Evolutionary conservation across 768 basidiomycete species (phyloP).

Genomic region (Hericium alpestre): DNA sequence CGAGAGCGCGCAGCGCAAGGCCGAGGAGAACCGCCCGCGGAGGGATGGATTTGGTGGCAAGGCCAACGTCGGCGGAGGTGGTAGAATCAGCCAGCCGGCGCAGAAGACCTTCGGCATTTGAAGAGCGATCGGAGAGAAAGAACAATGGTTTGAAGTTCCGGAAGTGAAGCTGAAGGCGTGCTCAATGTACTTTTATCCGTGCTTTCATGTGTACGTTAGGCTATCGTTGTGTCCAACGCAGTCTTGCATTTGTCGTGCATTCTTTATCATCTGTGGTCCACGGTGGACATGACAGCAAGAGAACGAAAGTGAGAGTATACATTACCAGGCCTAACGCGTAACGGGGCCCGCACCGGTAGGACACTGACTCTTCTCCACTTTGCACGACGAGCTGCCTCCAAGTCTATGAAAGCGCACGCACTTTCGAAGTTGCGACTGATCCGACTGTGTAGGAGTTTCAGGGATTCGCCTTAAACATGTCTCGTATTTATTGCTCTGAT

Average conservation of each 20-base stretch:
- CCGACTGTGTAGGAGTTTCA: background rate
- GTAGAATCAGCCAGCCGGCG: constrained; percentile 49
- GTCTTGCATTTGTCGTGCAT: background rate
- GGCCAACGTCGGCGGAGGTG: constrained; percentile 30
- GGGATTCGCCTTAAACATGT: background rate
- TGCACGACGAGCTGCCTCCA: background rate
- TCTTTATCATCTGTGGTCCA: background rate
- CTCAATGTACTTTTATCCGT: constrained; percentile 1
- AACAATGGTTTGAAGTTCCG: background rate
- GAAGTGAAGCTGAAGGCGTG: background rate
- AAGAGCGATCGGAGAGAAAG: background rate
- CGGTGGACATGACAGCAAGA: no score
- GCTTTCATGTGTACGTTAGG: background rate
- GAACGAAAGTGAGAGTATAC: no score
- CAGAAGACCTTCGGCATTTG: constrained; percentile 27
- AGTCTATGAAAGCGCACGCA: background rate
- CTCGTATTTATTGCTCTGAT: background rate
- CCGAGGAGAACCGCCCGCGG: constrained; percentile 10
- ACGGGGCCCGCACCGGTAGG: background rate
- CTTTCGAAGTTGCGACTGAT: background rate
- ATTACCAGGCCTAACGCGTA: no score
- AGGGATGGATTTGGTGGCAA: constrained; percentile 1
- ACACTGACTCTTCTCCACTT: background rate
- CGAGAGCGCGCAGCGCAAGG: constrained; percentile 11
- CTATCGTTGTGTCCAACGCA: background rate